Conservation (phyloP, 2,329 filamentous ascomycete genomes). For the Paracorniculantispora psalliotae region DNA sequence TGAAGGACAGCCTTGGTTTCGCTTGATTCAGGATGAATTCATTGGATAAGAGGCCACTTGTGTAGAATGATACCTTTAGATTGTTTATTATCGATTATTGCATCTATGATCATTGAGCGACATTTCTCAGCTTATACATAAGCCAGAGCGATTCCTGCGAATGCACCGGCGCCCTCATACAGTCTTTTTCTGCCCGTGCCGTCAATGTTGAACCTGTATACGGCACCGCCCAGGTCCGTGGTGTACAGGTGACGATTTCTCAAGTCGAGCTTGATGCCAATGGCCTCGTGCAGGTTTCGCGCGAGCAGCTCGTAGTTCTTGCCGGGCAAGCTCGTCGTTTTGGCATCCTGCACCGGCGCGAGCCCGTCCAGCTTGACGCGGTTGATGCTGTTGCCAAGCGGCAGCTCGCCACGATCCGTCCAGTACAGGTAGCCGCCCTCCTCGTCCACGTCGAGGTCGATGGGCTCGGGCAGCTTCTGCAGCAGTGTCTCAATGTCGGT, state of each 20-base stretch:
- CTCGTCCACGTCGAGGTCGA: constrained; percentile 53
- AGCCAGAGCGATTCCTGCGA: constrained; percentile 21
- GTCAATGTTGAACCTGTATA: constrained; percentile 32
- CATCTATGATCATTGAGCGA: no score
- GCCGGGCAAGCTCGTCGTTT: constrained; percentile 5
- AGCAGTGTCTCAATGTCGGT: constrained; percentile 40
- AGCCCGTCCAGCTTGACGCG: constrained; percentile 4
- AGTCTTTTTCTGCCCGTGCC: constrained; percentile 25
- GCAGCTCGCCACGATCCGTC: constrained; percentile 57
- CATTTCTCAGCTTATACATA: constrained; percentile 5
- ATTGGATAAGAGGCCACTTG: constrained; percentile 46
- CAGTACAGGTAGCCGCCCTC: constrained; percentile 45
- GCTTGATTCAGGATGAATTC: constrained; percentile 61
- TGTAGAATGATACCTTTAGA: no score
- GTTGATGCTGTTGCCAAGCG: constrained; percentile 50
- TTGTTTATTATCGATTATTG: no score
- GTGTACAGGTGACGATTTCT: constrained; percentile 32
- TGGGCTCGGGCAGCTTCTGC: constrained; percentile 46
- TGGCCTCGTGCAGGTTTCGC: constrained; percentile 40
- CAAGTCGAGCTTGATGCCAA: constrained; percentile 38
- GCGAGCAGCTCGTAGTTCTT: constrained; percentile 25
- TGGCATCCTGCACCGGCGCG: not conserved
- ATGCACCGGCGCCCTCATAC: constrained; percentile 21
- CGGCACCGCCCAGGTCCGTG: constrained; percentile 35
- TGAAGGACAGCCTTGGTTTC: constrained; percentile 64